phyloP scores from a whole-genome alignment of 2,329 filamentous ascomycete species.

The Anthostomella pinea region DNA sequence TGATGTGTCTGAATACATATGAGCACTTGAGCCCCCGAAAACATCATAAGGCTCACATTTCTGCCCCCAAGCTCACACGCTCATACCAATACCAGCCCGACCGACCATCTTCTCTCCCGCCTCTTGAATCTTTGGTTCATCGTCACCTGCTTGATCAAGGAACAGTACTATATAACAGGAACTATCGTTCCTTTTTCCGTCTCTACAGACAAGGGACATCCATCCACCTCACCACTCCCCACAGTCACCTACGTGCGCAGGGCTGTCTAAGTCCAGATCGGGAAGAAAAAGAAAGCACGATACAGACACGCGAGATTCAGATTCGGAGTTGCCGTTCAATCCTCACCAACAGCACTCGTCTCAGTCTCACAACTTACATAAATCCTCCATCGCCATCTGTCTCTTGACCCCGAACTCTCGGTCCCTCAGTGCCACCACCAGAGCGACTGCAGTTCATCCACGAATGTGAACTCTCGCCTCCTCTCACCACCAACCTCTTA shows the following conservation, averaged over 20 bases:
- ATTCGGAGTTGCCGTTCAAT: neutral
- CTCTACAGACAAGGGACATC: conserved; percentile 6
- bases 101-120: conserved; percentile 5
- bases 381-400: neutral
- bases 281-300: conserved; percentile 6
- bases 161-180: conserved; percentile 10
- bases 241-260: conserved; percentile 5
- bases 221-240: conserved; percentile 1
- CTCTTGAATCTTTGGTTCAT: neutral
- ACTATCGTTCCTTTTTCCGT: conserved; percentile 3
- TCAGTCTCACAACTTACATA: conserved; percentile 12
- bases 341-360: conserved; percentile 4
- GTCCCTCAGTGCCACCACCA: too few species aligned
- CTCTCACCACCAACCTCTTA: neutral
- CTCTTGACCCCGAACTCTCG: too few species aligned
- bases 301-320: conserved; percentile 4
- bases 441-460: too few species aligned
- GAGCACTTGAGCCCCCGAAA: conserved; percentile 23
- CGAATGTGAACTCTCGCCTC: conserved; percentile 9
- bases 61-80: conserved; percentile 22
- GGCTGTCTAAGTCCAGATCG: conserved; percentile 1
- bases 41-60: conserved; percentile 15
- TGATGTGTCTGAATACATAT: too few species aligned
- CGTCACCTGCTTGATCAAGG: neutral
- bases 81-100: conserved; percentile 8